Evolutionary conservation across 1,139 yeast species (phyloP).

Genomic region (Candida glucosophila): DNA sequence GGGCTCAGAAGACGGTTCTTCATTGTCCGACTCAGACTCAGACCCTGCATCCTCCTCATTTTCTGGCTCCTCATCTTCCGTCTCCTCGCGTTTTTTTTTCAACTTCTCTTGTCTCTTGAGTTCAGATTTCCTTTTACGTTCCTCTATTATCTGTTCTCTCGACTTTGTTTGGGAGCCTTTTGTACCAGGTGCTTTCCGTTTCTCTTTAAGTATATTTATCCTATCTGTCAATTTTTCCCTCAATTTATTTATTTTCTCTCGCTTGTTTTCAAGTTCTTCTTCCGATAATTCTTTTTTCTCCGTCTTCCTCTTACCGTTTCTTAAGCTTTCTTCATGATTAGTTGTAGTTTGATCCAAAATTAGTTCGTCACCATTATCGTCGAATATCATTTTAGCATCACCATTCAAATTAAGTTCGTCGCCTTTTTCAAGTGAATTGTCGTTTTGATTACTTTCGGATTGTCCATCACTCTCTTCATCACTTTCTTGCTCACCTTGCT

Average conservation of each 20-base stretch:
- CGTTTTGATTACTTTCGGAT: no score
- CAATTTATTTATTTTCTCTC: constrained; percentile 54
- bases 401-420: constrained; percentile 5
- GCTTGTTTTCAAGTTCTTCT: constrained; percentile 40
- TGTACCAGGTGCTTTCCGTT: constrained; percentile 88
- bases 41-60: no score
- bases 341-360: constrained; percentile 6
- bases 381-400: constrained; percentile 48
- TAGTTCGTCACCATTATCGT: constrained; percentile 72
- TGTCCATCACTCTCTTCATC: constrained; percentile 1
- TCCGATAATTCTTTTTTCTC: constrained; percentile 26
- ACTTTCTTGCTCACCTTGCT: constrained; percentile 9
- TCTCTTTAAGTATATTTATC: constrained; percentile 62
- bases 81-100: constrained; percentile 30
- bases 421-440: constrained; percentile 3
- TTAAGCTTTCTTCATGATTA: constrained; percentile 8
- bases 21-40: constrained; percentile 29
- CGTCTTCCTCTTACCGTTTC: constrained; percentile 12
- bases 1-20: constrained; percentile 19
- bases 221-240: constrained; percentile 66
- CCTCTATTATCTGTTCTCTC: constrained; percentile 66
- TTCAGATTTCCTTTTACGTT: constrained; percentile 37
- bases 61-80: constrained; percentile 22
- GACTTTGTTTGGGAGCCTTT: constrained; percentile 70
- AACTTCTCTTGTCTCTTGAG: constrained; percentile 26